Base-by-base conservation (phyloP, 805 yeast genomes). In the Yarrowia yakushimensis region DNA sequence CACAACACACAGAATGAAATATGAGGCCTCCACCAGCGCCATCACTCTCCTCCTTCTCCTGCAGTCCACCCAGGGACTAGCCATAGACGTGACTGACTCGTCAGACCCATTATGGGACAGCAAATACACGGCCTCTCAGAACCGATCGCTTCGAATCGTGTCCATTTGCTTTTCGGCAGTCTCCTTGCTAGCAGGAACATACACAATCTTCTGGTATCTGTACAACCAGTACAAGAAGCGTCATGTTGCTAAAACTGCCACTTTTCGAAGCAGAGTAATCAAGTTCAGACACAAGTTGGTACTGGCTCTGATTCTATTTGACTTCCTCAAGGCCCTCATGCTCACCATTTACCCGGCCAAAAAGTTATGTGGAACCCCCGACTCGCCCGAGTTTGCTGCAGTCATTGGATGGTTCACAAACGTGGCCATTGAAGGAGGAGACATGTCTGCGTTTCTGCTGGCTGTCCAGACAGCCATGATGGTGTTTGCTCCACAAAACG, bases 351-450 rank as follows among this genome's bases (percentile, higher is more conserved):
- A 70, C 79, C 8, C 76, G 76, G 39, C 68, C 71, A 23, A 65
- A 74, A 10, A 74, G 83, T 8, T 84, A 82, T 70, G 79, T 78
- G 62, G 78, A 77, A 66, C 73, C 77, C 39, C 72, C 23, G 62
- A 59, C 25, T 43, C 52, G 18, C 62, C 54, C 10, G 43, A 31
- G 15, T 59, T 59, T 31, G 71, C 30, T 83, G 87, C 69, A 82
- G 86, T 68, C 83, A 85, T 69, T 82, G 84, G 4, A 80, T 87
- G 34, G 97, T 90, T 88, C 78, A 85, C 89, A 73, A 87, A 96
- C 0, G 88, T 92, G 3, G 79, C 85, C 39, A 86, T 88, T 13
- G 96, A 89, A 73, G 96, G 96, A 20, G 90, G 92, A 1, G 97
- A 91, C 73, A 70, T 90, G 34, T 91, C 94, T 17, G 91, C 90